phyloP scores from a whole-genome alignment of 352 stramenopile species.

The Globisporangium carolinianum region DNA sequence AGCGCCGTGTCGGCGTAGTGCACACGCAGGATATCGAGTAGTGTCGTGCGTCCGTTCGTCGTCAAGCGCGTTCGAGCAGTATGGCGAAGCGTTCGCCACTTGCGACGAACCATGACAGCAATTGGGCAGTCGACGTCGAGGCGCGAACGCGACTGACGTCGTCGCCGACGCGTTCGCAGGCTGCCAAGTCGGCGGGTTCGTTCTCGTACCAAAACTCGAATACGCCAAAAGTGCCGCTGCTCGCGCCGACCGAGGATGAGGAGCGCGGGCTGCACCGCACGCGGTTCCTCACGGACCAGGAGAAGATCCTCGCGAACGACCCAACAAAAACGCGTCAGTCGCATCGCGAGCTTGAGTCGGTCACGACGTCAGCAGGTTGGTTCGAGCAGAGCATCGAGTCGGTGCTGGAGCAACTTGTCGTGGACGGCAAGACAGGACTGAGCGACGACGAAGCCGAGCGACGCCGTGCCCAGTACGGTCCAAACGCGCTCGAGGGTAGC shows the following conservation, averaged over 20 bases:
- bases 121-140: slow-evolving; percentile 8
- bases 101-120: slow-evolving; percentile 2
- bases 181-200: slow-evolving; percentile 4
- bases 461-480: slow-evolving; percentile 15
- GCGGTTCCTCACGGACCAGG: slow-evolving; percentile 28
- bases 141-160: slow-evolving; percentile 5
- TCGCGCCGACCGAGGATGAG: slow-evolving; percentile 1
- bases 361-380: slow-evolving; percentile 19
- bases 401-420: slow-evolving; percentile 24
- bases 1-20: no score
- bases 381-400: slow-evolving; percentile 21
- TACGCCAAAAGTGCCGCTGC: slow-evolving; percentile 9
- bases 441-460: slow-evolving; percentile 20
- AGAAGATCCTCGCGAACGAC: slow-evolving; percentile 25
- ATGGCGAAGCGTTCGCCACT: slow-evolving; percentile 9
- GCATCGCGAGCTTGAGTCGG: slow-evolving; percentile 26
- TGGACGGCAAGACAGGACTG: slow-evolving; percentile 17
- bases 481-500: slow-evolving; percentile 8
- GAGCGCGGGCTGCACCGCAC: slow-evolving; percentile 13
- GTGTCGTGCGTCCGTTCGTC: no score
- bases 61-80: not conserved
- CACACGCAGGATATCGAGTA: no score
- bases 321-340: slow-evolving; percentile 31
- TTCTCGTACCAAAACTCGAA: slow-evolving; percentile 11
- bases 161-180: slow-evolving; percentile 10